Evolutionary conservation across 2,329 filamentous ascomycete species (phyloP).

Genomic region (Aureobasidium sp.): DNA sequence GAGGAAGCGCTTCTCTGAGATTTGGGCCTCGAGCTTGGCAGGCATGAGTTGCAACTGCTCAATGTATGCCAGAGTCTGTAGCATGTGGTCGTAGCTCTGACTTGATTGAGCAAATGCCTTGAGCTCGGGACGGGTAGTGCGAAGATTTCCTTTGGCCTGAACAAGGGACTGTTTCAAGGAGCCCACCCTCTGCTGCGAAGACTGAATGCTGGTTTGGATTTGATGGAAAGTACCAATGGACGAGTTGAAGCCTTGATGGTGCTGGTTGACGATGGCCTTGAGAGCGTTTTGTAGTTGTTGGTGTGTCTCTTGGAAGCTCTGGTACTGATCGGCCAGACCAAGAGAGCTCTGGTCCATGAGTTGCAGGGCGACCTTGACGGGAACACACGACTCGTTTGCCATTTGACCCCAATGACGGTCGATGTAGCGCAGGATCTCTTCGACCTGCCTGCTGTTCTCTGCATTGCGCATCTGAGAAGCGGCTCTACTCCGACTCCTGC

Average conservation of each 20-base stretch:
- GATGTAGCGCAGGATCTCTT: constrained; percentile 70
- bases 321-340: constrained; percentile 81
- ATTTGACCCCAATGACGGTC: constrained; percentile 87
- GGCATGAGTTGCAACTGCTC: constrained; percentile 85
- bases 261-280: constrained; percentile 94
- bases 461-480: constrained; percentile 14
- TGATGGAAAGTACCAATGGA: constrained; percentile 99
- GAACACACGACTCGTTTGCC: constrained; percentile 80
- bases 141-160: constrained; percentile 71
- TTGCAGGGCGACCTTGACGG: constrained; percentile 90
- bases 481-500: constrained; percentile 26
- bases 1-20: constrained; percentile 93
- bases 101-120: constrained; percentile 83
- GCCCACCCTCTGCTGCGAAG: constrained; percentile 79
- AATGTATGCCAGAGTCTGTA: constrained; percentile 63
- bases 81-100: constrained; percentile 81
- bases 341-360: constrained; percentile 91
- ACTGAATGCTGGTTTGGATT: constrained; percentile 87
- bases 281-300: constrained; percentile 84
- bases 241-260: constrained; percentile 98
- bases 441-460: constrained; percentile 17
- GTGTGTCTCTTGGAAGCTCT: constrained; percentile 76
- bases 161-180: constrained; percentile 75
- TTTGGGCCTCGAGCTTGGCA: constrained; percentile 85
- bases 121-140: constrained; percentile 80